phyloP scores from a whole-genome alignment of 495 filamentous ascomycete species.

The Tuber indicum region DNA sequence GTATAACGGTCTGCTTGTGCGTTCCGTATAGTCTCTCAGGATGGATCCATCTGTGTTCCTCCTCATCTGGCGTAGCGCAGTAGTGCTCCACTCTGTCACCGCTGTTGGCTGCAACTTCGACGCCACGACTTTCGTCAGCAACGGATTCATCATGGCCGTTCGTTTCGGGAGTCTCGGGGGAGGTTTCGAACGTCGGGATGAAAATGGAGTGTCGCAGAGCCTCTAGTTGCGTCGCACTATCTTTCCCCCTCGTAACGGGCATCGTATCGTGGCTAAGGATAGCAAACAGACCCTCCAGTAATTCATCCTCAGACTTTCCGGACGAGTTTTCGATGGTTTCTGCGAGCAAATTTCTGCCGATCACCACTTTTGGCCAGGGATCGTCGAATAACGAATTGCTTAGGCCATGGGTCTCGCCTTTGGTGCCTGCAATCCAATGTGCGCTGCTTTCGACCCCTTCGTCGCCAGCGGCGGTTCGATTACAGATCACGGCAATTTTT shows the following conservation, averaged over 20 bases:
- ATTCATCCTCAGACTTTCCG: constrained; percentile 52
- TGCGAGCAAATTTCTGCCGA: constrained; percentile 49
- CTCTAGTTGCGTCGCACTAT: constrained; percentile 60
- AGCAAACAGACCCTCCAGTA: constrained; percentile 64
- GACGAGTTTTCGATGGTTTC: constrained; percentile 45
- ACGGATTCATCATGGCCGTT: constrained; percentile 31
- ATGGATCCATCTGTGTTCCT: constrained; percentile 36
- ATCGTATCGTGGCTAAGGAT: constrained; percentile 68
- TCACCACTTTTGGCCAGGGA: constrained; percentile 75
- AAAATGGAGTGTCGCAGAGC: constrained; percentile 75
- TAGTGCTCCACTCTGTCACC: constrained; percentile 7
- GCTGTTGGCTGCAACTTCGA: background rate
- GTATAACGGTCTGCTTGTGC: constrained; percentile 79
- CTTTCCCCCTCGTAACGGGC: constrained; percentile 52
- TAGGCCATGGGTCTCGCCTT: constrained; percentile 65
- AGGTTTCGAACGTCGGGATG: constrained; percentile 53
- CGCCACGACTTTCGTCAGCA: constrained; percentile 9
- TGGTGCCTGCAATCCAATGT: constrained; percentile 60
- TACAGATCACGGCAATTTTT: constrained; percentile 79
- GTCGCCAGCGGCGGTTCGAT: constrained; percentile 62
- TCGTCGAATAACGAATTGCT: constrained; percentile 78
- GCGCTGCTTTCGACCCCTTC: constrained; percentile 45
- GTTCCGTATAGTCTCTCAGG: constrained; percentile 65
- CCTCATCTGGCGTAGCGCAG: constrained; percentile 23
- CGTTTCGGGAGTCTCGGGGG: constrained; percentile 33